phyloP scores from a whole-genome alignment of 768 basidiomycete genomes.

The Coprinopsis marcescibilis region DNA sequence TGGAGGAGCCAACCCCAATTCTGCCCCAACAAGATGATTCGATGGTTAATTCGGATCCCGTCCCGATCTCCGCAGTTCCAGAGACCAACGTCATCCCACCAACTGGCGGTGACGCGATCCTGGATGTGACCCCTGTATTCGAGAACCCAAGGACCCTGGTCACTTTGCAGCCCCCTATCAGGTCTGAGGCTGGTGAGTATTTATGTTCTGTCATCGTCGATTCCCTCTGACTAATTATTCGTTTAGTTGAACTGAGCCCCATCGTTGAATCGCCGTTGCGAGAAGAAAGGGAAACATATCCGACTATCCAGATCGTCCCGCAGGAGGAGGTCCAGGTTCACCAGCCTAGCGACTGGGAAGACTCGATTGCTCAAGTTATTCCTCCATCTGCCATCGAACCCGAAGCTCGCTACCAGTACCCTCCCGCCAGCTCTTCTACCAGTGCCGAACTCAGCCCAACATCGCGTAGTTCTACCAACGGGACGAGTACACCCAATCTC shows the following conservation, averaged over 20 bases:
- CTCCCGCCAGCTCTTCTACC: neutral
- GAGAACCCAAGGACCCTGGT: no score
- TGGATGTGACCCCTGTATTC: no score
- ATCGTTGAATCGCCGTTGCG: constrained; percentile 3
- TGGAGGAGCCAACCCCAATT: neutral
- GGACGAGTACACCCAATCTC: neutral
- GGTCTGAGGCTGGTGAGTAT: neutral
- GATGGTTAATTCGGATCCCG: neutral
- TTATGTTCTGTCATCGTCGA: neutral
- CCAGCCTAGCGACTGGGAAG: no score
- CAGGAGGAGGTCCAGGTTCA: no score
- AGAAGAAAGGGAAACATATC: neutral
- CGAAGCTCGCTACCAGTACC: neutral
- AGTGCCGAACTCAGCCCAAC: no score
- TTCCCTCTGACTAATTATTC: neutral
- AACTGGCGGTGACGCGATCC: no score
- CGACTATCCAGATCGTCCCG: neutral
- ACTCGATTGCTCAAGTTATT: neutral
- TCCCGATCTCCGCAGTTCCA: neutral
- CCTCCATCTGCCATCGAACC: neutral
- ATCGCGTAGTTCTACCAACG: no score
- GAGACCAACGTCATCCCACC: no score
- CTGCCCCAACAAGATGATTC: neutral
- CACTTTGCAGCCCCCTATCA: neutral
- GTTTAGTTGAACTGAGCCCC: constrained; percentile 1